phyloP scores from a whole-genome alignment of 352 stramenopile species.

The Sclerospora graminicola region DNA sequence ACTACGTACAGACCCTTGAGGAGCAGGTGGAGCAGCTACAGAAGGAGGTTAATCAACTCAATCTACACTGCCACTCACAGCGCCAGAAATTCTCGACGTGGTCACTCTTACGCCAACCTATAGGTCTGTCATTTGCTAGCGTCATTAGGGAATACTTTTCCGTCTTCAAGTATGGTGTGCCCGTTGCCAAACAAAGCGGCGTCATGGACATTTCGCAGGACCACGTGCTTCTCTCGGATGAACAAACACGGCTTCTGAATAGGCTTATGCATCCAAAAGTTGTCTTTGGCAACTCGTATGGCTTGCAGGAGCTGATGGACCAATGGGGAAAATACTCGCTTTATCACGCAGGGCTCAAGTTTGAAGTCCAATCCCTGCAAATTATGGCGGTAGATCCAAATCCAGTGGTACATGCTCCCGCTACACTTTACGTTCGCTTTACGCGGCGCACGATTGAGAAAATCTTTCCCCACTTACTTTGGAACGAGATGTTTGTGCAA shows the following conservation, averaged over 20 bases:
- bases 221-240: conserved; percentile 18
- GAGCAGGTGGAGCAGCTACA: conserved; percentile 40
- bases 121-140: conserved; percentile 19
- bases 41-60: conserved; percentile 30
- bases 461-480: conserved; percentile 55
- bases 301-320: conserved; percentile 33
- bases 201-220: conserved; percentile 5
- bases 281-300: conserved; percentile 38
- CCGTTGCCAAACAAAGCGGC: conserved; percentile 13
- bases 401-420: conserved; percentile 32
- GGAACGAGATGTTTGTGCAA: conserved; percentile 56
- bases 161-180: conserved; percentile 49
- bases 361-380: conserved; percentile 32
- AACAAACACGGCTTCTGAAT: conserved; percentile 24
- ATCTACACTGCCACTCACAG: conserved; percentile 4
- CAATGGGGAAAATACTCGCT: conserved; percentile 63
- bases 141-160: conserved; percentile 54
- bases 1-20: conserved; percentile 31
- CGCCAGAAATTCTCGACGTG: conserved; percentile 13
- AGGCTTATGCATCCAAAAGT: conserved; percentile 39
- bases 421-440: conserved; percentile 42
- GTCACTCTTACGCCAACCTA: conserved; percentile 8
- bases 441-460: conserved; percentile 50
- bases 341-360: conserved; percentile 40
- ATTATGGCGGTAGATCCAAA: conserved; percentile 28